These are phyloP conservation scores for Amoeboaphelidium protococcarum DNA, from an alignment of 371 early-diverging fungal genomes.

Conservation along the genomic window DNA sequence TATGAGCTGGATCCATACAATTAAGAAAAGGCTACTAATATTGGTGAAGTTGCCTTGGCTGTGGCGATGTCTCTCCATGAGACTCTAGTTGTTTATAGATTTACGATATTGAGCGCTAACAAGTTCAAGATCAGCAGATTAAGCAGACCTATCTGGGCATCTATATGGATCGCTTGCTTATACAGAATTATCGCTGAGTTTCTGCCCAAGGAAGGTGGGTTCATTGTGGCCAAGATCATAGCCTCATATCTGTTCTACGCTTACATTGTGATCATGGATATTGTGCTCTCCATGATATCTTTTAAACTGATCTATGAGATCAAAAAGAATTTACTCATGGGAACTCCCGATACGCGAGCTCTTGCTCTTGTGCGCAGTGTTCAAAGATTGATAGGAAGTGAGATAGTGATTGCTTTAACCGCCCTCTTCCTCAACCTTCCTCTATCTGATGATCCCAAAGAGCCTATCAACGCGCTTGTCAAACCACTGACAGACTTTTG, in stretches of 20 bases:
- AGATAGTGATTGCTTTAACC: too few relatives aligned
- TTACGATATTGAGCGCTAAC: neutral
- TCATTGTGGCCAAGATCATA: neutral
- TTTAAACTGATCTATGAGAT: neutral
- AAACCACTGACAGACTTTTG: too few relatives aligned
- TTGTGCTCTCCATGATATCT: neutral
- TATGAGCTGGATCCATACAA: too few relatives aligned
- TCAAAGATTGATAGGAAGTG: too few relatives aligned
- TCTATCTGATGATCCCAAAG: too few relatives aligned
- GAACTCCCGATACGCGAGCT: too few relatives aligned
- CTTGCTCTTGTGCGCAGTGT: too few relatives aligned
- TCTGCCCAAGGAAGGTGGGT: neutral
- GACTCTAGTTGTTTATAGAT: neutral
- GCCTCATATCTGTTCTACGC: neutral
- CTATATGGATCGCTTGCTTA: neutral
- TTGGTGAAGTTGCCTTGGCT: neutral
- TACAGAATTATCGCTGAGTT: neutral
- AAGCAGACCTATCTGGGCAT: neutral
- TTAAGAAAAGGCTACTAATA: neutral
- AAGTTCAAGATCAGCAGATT: neutral
- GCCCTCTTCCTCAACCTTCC: too few relatives aligned
- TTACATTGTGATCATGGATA: neutral
- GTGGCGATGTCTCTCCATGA: neutral
- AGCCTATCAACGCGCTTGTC: too few relatives aligned
- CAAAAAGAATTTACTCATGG: too few relatives aligned